These are phyloP conservation scores for Ophioceras dolichostomum DNA, from an alignment of 2,329 filamentous ascomycete genomes.

Conservation along the genomic window DNA sequence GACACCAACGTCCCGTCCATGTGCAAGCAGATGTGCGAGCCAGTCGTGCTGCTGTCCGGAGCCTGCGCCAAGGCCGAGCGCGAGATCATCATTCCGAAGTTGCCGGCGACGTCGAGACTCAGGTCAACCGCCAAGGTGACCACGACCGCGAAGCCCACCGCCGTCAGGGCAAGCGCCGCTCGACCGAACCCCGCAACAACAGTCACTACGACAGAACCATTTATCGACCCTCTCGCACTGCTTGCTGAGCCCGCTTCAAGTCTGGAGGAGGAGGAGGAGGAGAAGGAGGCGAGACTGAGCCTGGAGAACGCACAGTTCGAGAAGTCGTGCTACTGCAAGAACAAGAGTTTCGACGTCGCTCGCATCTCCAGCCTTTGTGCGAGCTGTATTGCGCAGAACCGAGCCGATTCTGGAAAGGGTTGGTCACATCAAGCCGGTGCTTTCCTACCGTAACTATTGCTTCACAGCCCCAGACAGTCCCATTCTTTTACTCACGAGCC, in stretches of 20 bases:
- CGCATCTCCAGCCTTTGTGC: constrained; percentile 3
- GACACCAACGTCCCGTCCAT: constrained; percentile 1
- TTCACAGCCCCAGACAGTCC: too few species aligned
- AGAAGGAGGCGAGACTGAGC: not conserved
- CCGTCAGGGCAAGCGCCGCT: not conserved
- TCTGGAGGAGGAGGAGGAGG: not conserved
- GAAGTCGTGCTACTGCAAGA: constrained; percentile 4
- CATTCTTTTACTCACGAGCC: too few species aligned
- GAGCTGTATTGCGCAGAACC: constrained; percentile 4
- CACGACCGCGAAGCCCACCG: not conserved
- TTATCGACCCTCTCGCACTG: too few species aligned
- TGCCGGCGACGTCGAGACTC: not conserved
- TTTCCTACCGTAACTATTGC: too few species aligned
- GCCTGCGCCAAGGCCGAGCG: constrained; percentile 4
- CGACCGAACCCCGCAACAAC: too few species aligned
- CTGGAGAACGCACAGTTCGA: not conserved
- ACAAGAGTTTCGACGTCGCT: constrained; percentile 5
- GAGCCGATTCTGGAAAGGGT: not conserved
- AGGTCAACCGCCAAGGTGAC: not conserved
- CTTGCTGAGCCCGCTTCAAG: too few species aligned
- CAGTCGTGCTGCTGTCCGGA: constrained; percentile 5
- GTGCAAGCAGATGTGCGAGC: constrained; percentile 4
- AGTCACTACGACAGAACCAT: too few species aligned
- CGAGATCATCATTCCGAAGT: not conserved
- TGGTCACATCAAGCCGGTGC: too few species aligned